Evolutionary conservation across 192 early-diverging fungal species (phyloP).

Genomic region (Bifiguratus adelaidae): DNA sequence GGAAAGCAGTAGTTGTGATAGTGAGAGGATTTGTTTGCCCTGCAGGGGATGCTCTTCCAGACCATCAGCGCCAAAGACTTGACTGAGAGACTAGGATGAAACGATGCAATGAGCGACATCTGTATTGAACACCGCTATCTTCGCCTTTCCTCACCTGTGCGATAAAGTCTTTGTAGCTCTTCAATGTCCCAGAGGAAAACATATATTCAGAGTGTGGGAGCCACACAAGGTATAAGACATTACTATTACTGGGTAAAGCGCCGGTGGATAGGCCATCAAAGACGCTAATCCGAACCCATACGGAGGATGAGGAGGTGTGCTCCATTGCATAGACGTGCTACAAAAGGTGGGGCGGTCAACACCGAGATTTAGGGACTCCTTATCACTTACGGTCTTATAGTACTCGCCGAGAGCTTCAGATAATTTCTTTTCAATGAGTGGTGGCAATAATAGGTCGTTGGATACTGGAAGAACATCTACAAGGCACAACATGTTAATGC

Average conservation of each 20-base stretch:
- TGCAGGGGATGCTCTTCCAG: constrained; percentile 26
- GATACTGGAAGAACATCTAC: too few species aligned
- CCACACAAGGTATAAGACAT: constrained; percentile 26
- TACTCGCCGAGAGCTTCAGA: constrained; percentile 13
- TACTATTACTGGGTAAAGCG: constrained; percentile 13
- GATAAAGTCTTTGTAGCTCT: constrained; percentile 23
- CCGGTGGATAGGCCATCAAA: constrained; percentile 25
- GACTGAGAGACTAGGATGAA: constrained; percentile 13
- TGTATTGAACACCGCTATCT: neutral
- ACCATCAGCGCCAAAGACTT: constrained; percentile 15
- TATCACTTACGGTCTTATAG: constrained; percentile 26
- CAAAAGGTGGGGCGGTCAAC: neutral
- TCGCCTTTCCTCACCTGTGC: constrained; percentile 14
- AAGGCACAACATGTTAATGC: too few species aligned
- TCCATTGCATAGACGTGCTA: neutral
- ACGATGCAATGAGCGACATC: neutral
- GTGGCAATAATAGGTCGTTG: too few species aligned
- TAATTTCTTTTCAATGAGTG: constrained; percentile 12
- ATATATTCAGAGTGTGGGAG: constrained; percentile 29
- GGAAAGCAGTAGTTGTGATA: constrained; percentile 21
- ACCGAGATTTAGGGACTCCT: neutral
- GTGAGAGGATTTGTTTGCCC: constrained; percentile 21
- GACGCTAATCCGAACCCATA: constrained; percentile 33
- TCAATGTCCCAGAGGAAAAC: constrained; percentile 14
- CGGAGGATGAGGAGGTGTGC: neutral